Conservation (phyloP, 1,139 yeast genomes). For the Diutina mesorugosa region DNA sequence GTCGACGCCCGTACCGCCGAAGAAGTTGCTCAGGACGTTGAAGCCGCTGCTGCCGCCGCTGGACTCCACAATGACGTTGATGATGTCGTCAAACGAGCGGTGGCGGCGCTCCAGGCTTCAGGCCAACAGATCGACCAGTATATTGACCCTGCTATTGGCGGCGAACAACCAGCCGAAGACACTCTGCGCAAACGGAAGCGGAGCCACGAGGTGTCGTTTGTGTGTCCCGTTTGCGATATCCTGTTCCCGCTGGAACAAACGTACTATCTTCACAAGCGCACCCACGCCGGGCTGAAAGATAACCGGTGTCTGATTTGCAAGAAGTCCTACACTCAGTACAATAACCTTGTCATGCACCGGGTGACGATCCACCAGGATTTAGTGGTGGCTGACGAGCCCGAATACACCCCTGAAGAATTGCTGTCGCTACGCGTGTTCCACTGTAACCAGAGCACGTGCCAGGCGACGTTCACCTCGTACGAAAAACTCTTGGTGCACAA, state of each 20-base stretch:
- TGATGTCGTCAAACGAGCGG: conserved; percentile 1
- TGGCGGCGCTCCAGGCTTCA: background rate
- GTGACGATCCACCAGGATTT: conserved; percentile 7
- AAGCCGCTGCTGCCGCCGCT: background rate
- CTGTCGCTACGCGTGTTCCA: conserved; percentile 8
- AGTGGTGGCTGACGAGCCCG: conserved; percentile 3
- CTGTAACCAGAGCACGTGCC: conserved; percentile 7
- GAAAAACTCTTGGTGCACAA: conserved; percentile 6
- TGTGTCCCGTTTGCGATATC: background rate
- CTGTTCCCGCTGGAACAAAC: background rate
- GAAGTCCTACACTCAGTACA: conserved; percentile 8
- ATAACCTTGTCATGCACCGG: conserved; percentile 7
- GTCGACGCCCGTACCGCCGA: background rate
- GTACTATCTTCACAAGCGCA: background rate
- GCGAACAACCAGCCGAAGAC: background rate
- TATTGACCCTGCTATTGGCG: conserved; percentile 1
- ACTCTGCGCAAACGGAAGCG: background rate
- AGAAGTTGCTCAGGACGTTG: background rate
- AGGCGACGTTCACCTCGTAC: conserved; percentile 7
- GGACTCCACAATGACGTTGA: background rate
- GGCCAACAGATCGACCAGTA: background rate
- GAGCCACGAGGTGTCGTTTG: background rate
- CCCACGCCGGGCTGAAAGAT: conserved; percentile 6
- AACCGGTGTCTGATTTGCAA: conserved; percentile 7
- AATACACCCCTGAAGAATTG: conserved; percentile 2